Evolutionary conservation across 2,329 filamentous ascomycete species (phyloP).

Genomic region (Apiospora arundinis): DNA sequence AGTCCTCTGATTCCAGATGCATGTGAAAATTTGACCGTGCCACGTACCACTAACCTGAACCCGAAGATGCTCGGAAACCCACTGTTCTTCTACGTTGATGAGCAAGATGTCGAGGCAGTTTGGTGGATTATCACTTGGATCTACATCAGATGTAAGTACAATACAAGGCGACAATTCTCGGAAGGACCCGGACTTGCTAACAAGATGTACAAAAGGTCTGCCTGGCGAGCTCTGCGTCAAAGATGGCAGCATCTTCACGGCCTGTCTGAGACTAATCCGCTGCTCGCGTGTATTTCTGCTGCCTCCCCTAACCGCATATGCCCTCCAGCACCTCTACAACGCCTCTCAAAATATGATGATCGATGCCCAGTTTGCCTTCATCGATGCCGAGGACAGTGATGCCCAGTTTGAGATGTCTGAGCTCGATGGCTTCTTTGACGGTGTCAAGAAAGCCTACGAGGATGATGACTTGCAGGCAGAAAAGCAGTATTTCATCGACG

Average conservation of each 20-base stretch:
- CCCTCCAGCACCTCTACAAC: neutral
- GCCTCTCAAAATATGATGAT: neutral
- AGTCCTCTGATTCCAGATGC: no score
- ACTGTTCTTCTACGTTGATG: neutral
- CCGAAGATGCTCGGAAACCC: neutral
- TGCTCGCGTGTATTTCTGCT: neutral
- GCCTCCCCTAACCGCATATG: neutral
- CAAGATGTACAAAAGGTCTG: neutral
- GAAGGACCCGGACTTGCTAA: no score
- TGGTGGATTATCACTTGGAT: neutral
- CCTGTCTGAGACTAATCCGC: neutral
- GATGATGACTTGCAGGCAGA: neutral
- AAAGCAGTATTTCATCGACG: neutral
- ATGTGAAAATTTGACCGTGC: no score
- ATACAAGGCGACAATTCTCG: no score
- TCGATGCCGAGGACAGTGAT: neutral
- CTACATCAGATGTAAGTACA: neutral
- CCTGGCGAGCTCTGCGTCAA: neutral
- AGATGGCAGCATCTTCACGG: neutral
- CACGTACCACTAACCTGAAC: neutral
- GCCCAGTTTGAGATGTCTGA: neutral
- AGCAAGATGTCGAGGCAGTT: neutral
- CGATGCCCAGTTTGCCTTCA: neutral
- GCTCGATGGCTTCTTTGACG: neutral
- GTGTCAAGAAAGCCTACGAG: neutral